Evolutionary conservation across 2,329 filamentous ascomycete genomes (phyloP), one percentile per base, ranked within the genome.

Genomic region (Alternaria ethzedia): DNA sequence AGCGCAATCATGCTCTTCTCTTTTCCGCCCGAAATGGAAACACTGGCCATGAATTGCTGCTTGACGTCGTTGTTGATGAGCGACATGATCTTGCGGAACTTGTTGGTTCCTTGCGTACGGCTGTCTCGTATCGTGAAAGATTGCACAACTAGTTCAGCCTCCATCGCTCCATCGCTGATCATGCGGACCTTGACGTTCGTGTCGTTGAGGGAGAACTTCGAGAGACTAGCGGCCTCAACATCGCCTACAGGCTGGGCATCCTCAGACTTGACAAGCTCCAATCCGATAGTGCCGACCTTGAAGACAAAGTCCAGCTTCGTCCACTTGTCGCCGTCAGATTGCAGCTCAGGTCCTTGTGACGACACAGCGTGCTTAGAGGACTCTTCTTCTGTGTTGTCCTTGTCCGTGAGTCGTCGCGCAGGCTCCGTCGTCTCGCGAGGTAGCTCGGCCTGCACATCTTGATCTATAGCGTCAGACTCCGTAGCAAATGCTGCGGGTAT

Each of bases 51-150:
- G 75, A 99, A 94, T 73, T 99, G 96, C 78, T 98, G 94, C 49
- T 89, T 88, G 58, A 96, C 94, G 59, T 94, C 91, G 71, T 94
- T 95, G 80, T 97, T 98, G 75, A 94, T 94, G 59, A 97, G 90
- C 2, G 94, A 94, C 96, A 99, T 98, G 82, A 99, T 97, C 79
- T 95, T 96, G 54, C 94, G 89, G 85, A 96, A 99, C 77, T 97
- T 97, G 83, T 97, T 99, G 6, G 91, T 92, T 72, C 97, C 94
- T 57, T 89, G 88, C 5, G 89, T 90, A n/a, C 96, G 90, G 67
- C 91, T 97, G 78, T 99, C 96, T 59, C 92, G 88, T 68, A 98
- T 97, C 0, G 94, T 97, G 78, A 99, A 97, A 0, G 95, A 96
- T 63, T 96, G 91, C 15, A 99, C 94, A 36, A 97, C 86, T 7